phyloP scores from a whole-genome alignment of 345 rosid species.

The Populus alba region DNA sequence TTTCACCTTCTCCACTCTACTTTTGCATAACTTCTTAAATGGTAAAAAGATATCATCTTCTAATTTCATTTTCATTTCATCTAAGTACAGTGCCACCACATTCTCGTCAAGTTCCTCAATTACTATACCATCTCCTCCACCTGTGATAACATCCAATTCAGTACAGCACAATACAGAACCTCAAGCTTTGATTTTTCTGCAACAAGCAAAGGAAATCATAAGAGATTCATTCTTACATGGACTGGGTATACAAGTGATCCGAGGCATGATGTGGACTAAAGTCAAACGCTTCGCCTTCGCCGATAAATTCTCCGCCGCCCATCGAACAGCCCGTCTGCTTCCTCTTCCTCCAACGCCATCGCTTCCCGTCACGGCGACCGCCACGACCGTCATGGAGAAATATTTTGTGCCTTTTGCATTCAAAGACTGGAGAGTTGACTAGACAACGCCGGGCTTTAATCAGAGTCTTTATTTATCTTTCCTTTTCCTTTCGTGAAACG shows the following conservation, averaged over 20 bases:
- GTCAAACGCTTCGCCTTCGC: conserved; percentile 50
- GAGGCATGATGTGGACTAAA: conserved; percentile 74
- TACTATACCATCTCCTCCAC: conserved; percentile 60
- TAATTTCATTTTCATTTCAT: conserved; percentile 49
- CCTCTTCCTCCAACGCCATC: conserved; percentile 48
- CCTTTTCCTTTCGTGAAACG: too few species aligned
- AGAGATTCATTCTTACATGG: conserved; percentile 43
- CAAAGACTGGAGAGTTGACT: too few species aligned
- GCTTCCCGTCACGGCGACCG: conserved; percentile 67
- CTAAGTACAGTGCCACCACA: conserved; percentile 57
- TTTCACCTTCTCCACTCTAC: conserved; percentile 30
- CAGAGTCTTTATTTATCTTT: too few species aligned
- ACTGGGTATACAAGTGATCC: conserved; percentile 57
- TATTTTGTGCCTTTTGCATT: background rate
- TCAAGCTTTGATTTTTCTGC: background rate
- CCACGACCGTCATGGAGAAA: conserved; percentile 26
- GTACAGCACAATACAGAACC: background rate
- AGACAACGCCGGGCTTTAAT: too few species aligned
- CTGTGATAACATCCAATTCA: background rate
- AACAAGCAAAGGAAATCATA: background rate
- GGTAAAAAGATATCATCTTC: conserved; percentile 48
- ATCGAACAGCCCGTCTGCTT: conserved; percentile 74
- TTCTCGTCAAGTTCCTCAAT: conserved; percentile 61
- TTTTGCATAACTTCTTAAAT: conserved; percentile 51
- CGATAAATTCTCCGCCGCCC: conserved; percentile 62